Evolutionary conservation across 768 basidiomycete species (phyloP).

Genomic region (Kwoniella botswanensis): DNA sequence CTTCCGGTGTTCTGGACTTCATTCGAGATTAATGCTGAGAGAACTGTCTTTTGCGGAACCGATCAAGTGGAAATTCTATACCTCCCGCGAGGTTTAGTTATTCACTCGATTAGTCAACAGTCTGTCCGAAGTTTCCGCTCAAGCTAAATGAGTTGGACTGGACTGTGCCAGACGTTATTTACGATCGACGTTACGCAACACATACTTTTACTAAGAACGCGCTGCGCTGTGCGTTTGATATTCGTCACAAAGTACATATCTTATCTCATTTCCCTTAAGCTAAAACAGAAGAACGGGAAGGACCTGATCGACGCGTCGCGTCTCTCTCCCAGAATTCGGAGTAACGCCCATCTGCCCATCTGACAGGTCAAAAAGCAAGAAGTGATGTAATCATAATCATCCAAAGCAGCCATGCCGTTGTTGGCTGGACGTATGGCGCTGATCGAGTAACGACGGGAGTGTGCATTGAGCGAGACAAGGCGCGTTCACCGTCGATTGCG

Average conservation of each 20-base stretch:
- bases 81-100: too few species aligned
- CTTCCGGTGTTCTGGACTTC: neutral
- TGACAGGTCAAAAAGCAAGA: neutral
- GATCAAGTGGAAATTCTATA: neutral
- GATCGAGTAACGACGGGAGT: neutral
- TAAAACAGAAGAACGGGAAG: constrained; percentile 1
- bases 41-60: neutral
- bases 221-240: too few species aligned
- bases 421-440: neutral
- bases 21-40: neutral
- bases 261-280: neutral
- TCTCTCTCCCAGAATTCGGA: neutral
- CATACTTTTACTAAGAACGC: neutral
- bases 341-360: constrained; percentile 6
- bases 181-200: neutral
- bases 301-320: constrained; percentile 28
- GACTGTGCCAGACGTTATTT: neutral
- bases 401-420: neutral
- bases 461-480: neutral
- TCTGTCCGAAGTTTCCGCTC: neutral
- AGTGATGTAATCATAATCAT: constrained; percentile 3
- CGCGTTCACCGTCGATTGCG: neutral
- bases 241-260: neutral
- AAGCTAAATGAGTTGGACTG: neutral
- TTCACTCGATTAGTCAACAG: too few species aligned